Evolutionary conservation across 164 flowering plant species (phyloP).

Genomic region (Stephania japonica): DNA sequence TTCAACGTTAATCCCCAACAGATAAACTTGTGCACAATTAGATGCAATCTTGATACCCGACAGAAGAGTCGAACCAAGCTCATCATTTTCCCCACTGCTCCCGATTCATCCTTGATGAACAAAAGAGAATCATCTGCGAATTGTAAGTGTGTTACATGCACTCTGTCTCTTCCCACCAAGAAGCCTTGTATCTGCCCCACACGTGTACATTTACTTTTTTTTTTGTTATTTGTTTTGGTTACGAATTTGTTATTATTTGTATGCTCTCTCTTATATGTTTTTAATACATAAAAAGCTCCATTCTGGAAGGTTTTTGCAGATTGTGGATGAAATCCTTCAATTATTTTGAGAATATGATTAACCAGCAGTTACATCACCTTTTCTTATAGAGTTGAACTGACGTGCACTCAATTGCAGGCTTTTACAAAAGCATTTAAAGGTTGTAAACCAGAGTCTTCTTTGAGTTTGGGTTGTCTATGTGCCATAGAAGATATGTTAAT

Average conservation of each 20-base stretch:
- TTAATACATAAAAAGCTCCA: too few relatives aligned
- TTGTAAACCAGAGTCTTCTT: slow-evolving; percentile 51
- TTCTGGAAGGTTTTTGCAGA: neutral
- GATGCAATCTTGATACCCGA: too few relatives aligned
- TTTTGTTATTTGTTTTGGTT: neutral
- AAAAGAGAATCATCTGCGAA: too few relatives aligned
- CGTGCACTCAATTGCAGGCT: slow-evolving; percentile 45
- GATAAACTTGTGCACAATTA: too few relatives aligned
- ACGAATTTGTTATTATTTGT: neutral
- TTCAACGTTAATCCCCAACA: too few relatives aligned
- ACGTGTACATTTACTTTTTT: too few relatives aligned
- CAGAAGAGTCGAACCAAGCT: too few relatives aligned
- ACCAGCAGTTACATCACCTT: neutral
- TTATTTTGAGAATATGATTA: neutral
- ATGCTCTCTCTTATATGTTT: neutral
- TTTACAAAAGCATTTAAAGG: slow-evolving; percentile 57
- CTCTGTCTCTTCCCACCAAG: too few relatives aligned
- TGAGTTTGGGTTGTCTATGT: slow-evolving; percentile 63
- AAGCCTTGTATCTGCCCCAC: too few relatives aligned
- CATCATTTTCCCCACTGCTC: too few relatives aligned
- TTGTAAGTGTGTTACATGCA: too few relatives aligned
- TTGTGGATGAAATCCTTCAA: neutral
- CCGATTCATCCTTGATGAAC: too few relatives aligned
- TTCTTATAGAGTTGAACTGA: neutral
- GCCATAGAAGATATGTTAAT: slow-evolving; percentile 66